phyloP scores from a whole-genome alignment of 176 grass and related monocot species.

The Musa schizocarpa region DNA sequence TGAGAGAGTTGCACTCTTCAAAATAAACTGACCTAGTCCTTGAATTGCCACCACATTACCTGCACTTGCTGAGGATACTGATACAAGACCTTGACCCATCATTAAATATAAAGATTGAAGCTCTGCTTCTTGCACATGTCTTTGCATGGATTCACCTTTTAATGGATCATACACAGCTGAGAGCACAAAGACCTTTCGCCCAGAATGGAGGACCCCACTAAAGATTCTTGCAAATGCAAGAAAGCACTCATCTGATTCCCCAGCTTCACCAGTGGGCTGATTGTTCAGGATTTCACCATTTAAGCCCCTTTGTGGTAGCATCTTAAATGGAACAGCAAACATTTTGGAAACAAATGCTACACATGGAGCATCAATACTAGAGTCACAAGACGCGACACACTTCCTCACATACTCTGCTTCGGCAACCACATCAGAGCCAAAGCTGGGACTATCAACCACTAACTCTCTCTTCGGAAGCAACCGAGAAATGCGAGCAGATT shows the following conservation, averaged over 20 bases:
- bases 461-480: conserved; percentile 68
- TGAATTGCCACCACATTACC: conserved; percentile 83
- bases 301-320: conserved; percentile 45
- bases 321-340: conserved; percentile 64
- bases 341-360: conserved; percentile 92
- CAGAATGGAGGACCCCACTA: conserved; percentile 52
- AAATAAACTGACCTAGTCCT: conserved; percentile 64
- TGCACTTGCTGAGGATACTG: conserved; percentile 39
- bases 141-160: conserved; percentile 50
- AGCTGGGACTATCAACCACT: conserved; percentile 12
- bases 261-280: conserved; percentile 10
- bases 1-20: conserved; percentile 87
- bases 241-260: conserved; percentile 69
- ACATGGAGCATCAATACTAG: conserved; percentile 36
- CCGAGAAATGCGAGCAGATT: conserved; percentile 37
- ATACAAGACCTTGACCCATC: conserved; percentile 66
- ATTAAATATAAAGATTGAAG: conserved; percentile 74
- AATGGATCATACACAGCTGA: conserved; percentile 73
- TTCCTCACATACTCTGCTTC: conserved; percentile 68
- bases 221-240: conserved; percentile 91
- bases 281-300: conserved; percentile 44
- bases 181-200: conserved; percentile 76
- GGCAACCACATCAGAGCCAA: conserved; percentile 25
- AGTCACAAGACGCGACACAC: conserved; percentile 49
- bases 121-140: conserved; percentile 73